Evolutionary conservation across 257 asterid species (phyloP).

Genomic region (Fraxinus cuspidata): DNA sequence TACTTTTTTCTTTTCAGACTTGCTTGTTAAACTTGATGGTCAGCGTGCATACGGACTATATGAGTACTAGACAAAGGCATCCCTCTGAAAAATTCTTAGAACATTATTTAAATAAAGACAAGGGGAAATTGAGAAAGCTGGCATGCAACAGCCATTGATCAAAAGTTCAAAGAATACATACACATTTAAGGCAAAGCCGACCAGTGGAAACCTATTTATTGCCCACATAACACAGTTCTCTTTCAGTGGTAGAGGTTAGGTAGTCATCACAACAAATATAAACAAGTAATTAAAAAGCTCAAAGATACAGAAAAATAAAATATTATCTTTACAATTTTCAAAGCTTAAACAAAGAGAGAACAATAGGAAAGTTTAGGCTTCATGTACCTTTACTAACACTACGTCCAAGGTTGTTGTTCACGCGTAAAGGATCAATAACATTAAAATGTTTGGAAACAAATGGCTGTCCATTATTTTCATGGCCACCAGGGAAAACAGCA

Average conservation of each 20-base stretch:
- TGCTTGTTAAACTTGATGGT: neutral
- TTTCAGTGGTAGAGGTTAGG: neutral
- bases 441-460: constrained; percentile 91
- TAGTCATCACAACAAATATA: neutral
- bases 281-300: neutral
- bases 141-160: neutral
- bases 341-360: constrained; percentile 10
- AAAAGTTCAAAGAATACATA: neutral
- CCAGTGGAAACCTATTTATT: neutral
- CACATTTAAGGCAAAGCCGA: neutral
- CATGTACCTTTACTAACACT: constrained; percentile 95
- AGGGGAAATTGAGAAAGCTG: neutral
- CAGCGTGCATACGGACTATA: neutral
- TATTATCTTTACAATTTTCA: neutral
- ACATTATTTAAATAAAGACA: neutral
- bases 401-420: constrained; percentile 98
- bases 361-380: neutral
- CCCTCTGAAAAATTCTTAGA: neutral
- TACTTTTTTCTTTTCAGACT: neutral
- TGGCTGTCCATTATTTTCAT: constrained; percentile 80
- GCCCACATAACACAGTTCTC: neutral
- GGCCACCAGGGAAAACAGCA: constrained; percentile 92
- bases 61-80: neutral
- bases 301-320: neutral
- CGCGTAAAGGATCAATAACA: constrained; percentile 97